Percentiles rank a stretch among this genome's conserved stretches.
phyloP scores from a whole-genome alignment of 2,329 filamentous ascomycete species.

The Colletotrichum phormii region DNA sequence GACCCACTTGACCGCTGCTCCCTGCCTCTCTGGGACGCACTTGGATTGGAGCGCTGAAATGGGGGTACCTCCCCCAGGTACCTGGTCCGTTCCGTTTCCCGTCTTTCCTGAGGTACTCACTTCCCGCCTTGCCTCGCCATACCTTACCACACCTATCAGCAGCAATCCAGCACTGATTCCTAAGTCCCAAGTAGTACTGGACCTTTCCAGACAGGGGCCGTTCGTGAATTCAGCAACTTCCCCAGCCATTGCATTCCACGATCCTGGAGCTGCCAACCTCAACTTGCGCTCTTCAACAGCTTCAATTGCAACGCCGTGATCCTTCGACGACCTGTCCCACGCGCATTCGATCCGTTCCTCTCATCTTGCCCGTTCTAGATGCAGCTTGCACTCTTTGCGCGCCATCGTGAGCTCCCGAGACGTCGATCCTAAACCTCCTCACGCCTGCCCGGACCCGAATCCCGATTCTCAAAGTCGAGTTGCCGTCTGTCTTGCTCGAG shows the following conservation, averaged over 20 bases:
- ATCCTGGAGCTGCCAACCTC: not conserved
- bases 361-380: constrained; percentile 3
- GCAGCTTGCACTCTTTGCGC: constrained; percentile 20
- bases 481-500: not conserved
- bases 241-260: constrained; percentile 14
- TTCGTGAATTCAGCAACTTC: constrained; percentile 15
- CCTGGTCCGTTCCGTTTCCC: not conserved
- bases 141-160: constrained; percentile 9
- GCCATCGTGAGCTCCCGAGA: constrained; percentile 17
- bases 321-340: not conserved
- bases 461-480: not conserved
- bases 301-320: constrained; percentile 16
- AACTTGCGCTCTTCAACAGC: not conserved
- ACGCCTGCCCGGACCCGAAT: not conserved
- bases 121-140: constrained; percentile 7
- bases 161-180: not conserved
- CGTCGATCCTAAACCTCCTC: constrained; percentile 12
- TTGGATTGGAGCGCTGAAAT: not conserved
- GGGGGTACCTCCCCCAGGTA: not conserved
- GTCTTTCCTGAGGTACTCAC: not conserved
- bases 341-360: not conserved
- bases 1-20: not conserved
- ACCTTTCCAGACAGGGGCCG: constrained; percentile 1
- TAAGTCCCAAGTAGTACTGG: not conserved
- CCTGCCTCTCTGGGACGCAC: not conserved